phyloP scores from a whole-genome alignment of 2,329 filamentous ascomycete genomes.

The Graphilbum fragrans region DNA sequence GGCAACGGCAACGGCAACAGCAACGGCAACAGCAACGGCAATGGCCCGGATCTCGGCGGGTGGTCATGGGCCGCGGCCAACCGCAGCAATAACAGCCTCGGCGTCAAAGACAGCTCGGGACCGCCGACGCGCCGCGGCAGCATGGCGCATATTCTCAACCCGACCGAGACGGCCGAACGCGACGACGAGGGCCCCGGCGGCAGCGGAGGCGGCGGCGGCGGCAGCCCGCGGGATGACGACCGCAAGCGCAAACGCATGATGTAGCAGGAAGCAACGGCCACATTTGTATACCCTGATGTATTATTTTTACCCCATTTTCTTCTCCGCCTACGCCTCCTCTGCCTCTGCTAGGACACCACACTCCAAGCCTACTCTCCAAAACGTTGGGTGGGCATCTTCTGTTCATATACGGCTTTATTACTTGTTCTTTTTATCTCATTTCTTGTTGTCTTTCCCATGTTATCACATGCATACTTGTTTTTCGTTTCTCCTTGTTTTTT shows the following conservation, averaged over 20 bases:
- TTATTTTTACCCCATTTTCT: neutral
- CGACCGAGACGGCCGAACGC: slow-evolving; percentile 41
- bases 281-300: no score
- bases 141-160: slow-evolving; percentile 53
- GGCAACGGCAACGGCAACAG: slow-evolving; percentile 7
- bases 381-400: no score
- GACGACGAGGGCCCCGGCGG: slow-evolving; percentile 45
- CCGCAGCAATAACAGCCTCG: slow-evolving; percentile 29
- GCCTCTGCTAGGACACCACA: neutral
- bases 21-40: neutral
- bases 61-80: slow-evolving; percentile 45
- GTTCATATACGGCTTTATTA: no score
- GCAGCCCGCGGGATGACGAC: slow-evolving; percentile 41
- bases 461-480: no score
- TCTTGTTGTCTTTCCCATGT: no score
- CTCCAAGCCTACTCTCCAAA: no score
- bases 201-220: no score
- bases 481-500: no score
- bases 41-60: slow-evolving; percentile 28
- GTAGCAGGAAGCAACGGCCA: no score
- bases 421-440: no score
- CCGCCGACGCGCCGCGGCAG: slow-evolving; percentile 45
- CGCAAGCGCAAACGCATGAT: slow-evolving; percentile 50
- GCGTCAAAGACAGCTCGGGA: slow-evolving; percentile 40
- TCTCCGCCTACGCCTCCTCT: neutral